Conservation (phyloP, 768 basidiomycete species). For the Rhizopogon sp. region DNA sequence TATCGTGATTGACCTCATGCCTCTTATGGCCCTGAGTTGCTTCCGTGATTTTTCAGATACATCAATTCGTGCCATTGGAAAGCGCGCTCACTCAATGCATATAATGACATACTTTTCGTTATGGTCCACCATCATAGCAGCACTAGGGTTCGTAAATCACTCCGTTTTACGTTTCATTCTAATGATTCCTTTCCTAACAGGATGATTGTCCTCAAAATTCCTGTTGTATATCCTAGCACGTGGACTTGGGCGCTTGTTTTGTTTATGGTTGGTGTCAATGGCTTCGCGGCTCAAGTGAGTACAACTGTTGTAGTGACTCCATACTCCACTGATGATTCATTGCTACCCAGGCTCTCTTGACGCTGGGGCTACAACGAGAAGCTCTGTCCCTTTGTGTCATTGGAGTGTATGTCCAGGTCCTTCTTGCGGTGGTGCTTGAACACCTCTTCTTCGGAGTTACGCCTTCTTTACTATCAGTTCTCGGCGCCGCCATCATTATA, state of each 20-base stretch:
- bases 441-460: slow-evolving; percentile 54
- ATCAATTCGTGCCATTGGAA: slow-evolving; percentile 64
- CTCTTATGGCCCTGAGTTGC: neutral
- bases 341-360: slow-evolving; percentile 41
- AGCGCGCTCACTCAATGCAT: slow-evolving; percentile 72
- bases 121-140: slow-evolving; percentile 36
- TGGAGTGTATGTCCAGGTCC: slow-evolving; percentile 57
- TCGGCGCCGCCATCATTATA: slow-evolving; percentile 65
- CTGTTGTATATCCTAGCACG: slow-evolving; percentile 12
- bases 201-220: slow-evolving; percentile 6
- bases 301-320: neutral
- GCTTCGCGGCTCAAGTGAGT: slow-evolving; percentile 14
- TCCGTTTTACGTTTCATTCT: neutral
- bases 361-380: slow-evolving; percentile 59
- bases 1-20: neutral
- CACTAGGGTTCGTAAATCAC: neutral
- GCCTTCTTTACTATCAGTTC: slow-evolving; percentile 52
- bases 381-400: slow-evolving; percentile 58
- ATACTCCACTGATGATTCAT: neutral
- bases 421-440: slow-evolving; percentile 66
- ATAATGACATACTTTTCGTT: slow-evolving; percentile 62
- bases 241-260: slow-evolving; percentile 13
- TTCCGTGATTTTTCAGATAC: slow-evolving; percentile 30
- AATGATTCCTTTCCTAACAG: slow-evolving; percentile 2
- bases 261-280: slow-evolving; percentile 10